A percentile compares a stretch with the other conserved stretches of the same genome.
Evolutionary conservation across 2,329 filamentous ascomycete species (phyloP).

Genomic region (Xylariaceae sp.): DNA sequence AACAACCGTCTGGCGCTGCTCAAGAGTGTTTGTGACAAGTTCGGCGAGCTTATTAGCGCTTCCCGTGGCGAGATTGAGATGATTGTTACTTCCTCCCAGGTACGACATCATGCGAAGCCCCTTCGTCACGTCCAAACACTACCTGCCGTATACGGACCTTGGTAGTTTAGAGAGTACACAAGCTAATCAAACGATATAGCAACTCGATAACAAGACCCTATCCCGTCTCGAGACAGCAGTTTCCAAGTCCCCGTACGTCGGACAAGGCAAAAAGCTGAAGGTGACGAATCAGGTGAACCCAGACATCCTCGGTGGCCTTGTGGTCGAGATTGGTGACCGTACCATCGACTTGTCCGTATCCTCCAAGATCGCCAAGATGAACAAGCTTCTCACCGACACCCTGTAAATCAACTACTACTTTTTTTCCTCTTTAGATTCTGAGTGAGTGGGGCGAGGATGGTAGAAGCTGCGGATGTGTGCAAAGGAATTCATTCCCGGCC

Average conservation of each 20-base stretch:
- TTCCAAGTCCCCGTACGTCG: constrained; percentile 85
- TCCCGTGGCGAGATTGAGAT: constrained; percentile 92
- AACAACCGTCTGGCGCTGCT: constrained; percentile 93
- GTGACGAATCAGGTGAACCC: constrained; percentile 94
- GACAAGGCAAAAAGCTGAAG: constrained; percentile 96
- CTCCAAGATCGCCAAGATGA: constrained; percentile 94
- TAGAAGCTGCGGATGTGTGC: constrained; percentile 31
- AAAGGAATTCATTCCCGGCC: constrained; percentile 15
- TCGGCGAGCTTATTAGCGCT: constrained; percentile 83
- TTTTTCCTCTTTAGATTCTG: constrained; percentile 34
- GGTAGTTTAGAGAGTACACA: neutral
- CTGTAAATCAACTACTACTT: constrained; percentile 67
- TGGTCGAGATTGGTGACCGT: constrained; percentile 96
- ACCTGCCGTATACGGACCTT: neutral
- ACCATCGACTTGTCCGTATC: constrained; percentile 98
- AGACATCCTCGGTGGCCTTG: constrained; percentile 89
- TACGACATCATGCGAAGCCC: constrained; percentile 51
- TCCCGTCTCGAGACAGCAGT: constrained; percentile 85
- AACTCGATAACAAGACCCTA: constrained; percentile 88
- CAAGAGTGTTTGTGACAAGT: constrained; percentile 85
- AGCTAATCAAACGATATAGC: constrained; percentile 26
- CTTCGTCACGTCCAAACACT: no score
- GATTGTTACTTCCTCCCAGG: constrained; percentile 86
- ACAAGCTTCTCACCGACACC: constrained; percentile 96
- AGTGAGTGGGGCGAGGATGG: constrained; percentile 17